Evolutionary conservation across 2,329 filamentous ascomycete genomes (phyloP).

Genomic region (Penicillium sp.): DNA sequence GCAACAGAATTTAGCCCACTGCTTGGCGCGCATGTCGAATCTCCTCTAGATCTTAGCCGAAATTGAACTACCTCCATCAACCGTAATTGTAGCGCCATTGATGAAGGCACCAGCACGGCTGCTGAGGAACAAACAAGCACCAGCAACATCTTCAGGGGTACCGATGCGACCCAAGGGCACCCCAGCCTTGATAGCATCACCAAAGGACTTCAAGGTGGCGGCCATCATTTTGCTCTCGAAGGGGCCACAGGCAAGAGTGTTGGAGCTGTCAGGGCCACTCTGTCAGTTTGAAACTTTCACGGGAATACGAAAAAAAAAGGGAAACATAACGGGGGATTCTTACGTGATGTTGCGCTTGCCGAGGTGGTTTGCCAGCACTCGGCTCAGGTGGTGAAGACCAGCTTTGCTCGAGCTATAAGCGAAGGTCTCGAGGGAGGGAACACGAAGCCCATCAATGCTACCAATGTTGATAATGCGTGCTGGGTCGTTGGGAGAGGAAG

Average conservation of each 20-base stretch:
- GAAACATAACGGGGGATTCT: slow-evolving; percentile 22
- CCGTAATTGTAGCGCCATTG: slow-evolving; percentile 58
- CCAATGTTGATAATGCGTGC: slow-evolving; percentile 50
- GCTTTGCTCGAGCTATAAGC: slow-evolving; percentile 51
- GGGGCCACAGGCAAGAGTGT: slow-evolving; percentile 66
- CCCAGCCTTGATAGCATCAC: slow-evolving; percentile 46
- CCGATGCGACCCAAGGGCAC: slow-evolving; percentile 65
- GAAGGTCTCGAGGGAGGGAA: slow-evolving; percentile 48
- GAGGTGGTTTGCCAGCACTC: slow-evolving; percentile 47
- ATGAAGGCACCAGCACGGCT: slow-evolving; percentile 62
- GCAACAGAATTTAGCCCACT: background rate
- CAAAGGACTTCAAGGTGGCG: slow-evolving; percentile 47
- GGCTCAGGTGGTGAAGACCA: slow-evolving; percentile 49
- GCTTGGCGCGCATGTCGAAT: background rate
- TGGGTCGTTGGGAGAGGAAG: slow-evolving; percentile 39
- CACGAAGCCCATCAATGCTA: slow-evolving; percentile 49
- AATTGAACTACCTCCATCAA: slow-evolving; percentile 53
- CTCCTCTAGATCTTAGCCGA: slow-evolving; percentile 35
- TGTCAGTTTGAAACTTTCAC: background rate
- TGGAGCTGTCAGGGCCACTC: slow-evolving; percentile 39
- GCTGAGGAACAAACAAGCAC: slow-evolving; percentile 63
- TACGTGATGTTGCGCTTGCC: slow-evolving; percentile 50
- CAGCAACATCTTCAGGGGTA: slow-evolving; percentile 61
- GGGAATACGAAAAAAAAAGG: background rate
- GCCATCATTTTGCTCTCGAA: slow-evolving; percentile 52